Percentiles rank a stretch among this genome's conserved stretches.
Conservation (phyloP, 73 alveolate species). For the Blepharisma stoltei region DNA sequence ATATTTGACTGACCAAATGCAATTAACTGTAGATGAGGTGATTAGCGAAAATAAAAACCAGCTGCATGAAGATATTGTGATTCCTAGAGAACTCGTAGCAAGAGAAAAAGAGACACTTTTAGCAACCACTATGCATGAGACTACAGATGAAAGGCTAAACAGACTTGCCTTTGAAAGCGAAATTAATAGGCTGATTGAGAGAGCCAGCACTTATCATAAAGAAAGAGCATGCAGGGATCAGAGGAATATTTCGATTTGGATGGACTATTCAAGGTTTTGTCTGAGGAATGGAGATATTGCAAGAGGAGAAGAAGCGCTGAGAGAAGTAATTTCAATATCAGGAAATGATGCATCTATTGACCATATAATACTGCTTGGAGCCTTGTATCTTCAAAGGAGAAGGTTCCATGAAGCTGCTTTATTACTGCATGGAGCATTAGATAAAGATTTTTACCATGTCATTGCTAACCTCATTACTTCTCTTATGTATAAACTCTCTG, state of each 20-base stretch:
- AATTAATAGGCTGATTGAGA: slow-evolving; percentile 62
- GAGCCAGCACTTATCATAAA: slow-evolving; percentile 72
- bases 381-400: slow-evolving; percentile 39
- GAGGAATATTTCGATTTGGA: slow-evolving; percentile 63
- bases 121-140: slow-evolving; percentile 64
- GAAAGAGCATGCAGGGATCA: slow-evolving; percentile 65
- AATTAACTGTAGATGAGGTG: slow-evolving; percentile 66
- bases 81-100: slow-evolving; percentile 59
- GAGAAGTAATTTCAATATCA: slow-evolving; percentile 61
- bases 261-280: slow-evolving; percentile 60
- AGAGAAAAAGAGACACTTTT: slow-evolving; percentile 80
- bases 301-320: slow-evolving; percentile 66
- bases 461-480: slow-evolving; percentile 52
- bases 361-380: slow-evolving; percentile 55
- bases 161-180: slow-evolving; percentile 94
- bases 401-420: slow-evolving; percentile 62
- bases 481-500: slow-evolving; percentile 43
- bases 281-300: slow-evolving; percentile 66
- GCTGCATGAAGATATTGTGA: slow-evolving; percentile 85
- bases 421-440: slow-evolving; percentile 49
- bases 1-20: slow-evolving; percentile 83
- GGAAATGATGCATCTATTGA: slow-evolving; percentile 43
- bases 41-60: slow-evolving; percentile 79
- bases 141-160: slow-evolving; percentile 68
- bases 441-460: slow-evolving; percentile 49